phyloP scores from a whole-genome alignment of 2,329 filamentous ascomycete species.

The Fragosphaeria purpurea region DNA sequence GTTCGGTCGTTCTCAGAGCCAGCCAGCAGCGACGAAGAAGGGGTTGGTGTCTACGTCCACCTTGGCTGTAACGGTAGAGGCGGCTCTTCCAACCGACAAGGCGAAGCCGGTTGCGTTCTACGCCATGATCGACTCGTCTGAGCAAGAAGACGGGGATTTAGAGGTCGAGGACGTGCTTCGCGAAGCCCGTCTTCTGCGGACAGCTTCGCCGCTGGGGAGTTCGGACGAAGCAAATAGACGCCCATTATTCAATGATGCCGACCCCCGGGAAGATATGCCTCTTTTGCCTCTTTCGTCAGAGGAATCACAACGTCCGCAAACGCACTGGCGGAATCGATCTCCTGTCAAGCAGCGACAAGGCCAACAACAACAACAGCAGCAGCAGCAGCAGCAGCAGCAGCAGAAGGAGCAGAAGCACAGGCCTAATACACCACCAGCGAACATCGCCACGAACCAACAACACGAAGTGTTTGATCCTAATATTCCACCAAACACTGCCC shows the following conservation, averaged over 20 bases:
- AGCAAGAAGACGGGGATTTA: constrained; percentile 34
- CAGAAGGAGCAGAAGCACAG: no score
- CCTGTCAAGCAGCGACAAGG: not conserved
- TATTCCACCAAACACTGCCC: not conserved
- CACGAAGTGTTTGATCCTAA: no score
- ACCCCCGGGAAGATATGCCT: not conserved
- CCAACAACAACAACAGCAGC: not conserved
- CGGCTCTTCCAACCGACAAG: constrained; percentile 37
- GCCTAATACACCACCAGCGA: no score
- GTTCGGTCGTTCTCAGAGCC: constrained; percentile 45
- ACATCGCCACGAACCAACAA: no score
- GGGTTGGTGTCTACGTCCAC: constrained; percentile 26
- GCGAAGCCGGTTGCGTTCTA: constrained; percentile 50
- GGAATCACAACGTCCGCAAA: not conserved
- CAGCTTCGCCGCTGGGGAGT: not conserved
- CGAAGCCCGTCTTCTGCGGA: constrained; percentile 32
- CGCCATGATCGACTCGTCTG: constrained; percentile 50
- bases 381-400: not conserved
- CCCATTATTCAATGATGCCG: not conserved
- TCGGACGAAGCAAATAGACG: not conserved
- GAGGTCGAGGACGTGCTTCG: constrained; percentile 40
- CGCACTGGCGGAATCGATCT: not conserved
- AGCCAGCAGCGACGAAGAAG: constrained; percentile 27
- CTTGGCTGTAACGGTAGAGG: constrained; percentile 39
- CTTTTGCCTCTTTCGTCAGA: not conserved